These are phyloP conservation scores for Arxiozyma bovina DNA, from an alignment of 1,139 yeast species.

Conservation along the genomic window DNA sequence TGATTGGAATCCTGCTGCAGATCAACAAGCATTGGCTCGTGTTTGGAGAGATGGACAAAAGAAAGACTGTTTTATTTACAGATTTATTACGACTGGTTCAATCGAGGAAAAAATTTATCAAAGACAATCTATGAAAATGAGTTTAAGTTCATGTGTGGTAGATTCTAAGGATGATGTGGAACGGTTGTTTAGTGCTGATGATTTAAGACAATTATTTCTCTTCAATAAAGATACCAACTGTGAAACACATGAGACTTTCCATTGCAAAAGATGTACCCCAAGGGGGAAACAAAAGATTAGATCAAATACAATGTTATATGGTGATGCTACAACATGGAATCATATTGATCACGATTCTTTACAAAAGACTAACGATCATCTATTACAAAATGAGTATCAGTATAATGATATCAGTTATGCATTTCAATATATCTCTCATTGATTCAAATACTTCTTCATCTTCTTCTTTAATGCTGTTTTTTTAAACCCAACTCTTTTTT, in stretches of 20 bases:
- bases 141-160: conserved; percentile 89
- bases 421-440: conserved; percentile 42
- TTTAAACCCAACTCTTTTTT: neutral
- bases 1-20: conserved; percentile 99
- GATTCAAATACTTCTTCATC: neutral
- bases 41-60: conserved; percentile 99
- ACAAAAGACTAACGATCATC: conserved; percentile 59
- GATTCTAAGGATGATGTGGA: conserved; percentile 96
- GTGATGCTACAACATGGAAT: conserved; percentile 98
- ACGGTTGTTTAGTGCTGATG: conserved; percentile 77
- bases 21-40: conserved; percentile 94
- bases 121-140: conserved; percentile 92
- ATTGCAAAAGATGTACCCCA: conserved; percentile 68
- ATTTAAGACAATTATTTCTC: conserved; percentile 64
- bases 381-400: conserved; percentile 63
- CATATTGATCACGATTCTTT: conserved; percentile 64
- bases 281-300: conserved; percentile 55
- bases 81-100: conserved; percentile 90
- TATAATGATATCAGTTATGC: conserved; percentile 72
- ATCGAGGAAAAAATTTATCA: conserved; percentile 95
- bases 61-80: conserved; percentile 89
- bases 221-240: conserved; percentile 62
- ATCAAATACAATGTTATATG: conserved; percentile 87
- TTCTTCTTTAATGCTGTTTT: neutral
- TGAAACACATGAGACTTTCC: conserved; percentile 89